A percentile compares a stretch with the other conserved stretches of the same genome.
Conservation (phyloP, 495 filamentous ascomycete species). For the Penicillium daleae region DNA sequence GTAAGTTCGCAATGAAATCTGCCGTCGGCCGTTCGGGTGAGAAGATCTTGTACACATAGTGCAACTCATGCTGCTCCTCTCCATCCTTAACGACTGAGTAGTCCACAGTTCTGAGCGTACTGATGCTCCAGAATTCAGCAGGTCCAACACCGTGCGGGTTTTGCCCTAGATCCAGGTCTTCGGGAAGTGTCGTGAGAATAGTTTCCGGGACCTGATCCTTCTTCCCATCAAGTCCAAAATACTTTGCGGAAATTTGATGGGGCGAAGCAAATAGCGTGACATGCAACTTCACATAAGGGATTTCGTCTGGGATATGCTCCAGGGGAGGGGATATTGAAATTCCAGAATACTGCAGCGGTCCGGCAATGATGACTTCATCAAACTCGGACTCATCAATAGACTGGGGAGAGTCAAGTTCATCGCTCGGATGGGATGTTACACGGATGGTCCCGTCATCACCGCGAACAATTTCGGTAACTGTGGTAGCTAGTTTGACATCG, state of each 20-base stretch:
- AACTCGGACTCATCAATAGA: conserved; percentile 51
- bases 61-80: conserved; percentile 41
- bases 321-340: conserved; percentile 59
- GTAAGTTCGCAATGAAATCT: conserved; percentile 59
- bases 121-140: conserved; percentile 86
- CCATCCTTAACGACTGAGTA: conserved; percentile 55
- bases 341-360: conserved; percentile 75
- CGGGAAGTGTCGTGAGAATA: conserved; percentile 82
- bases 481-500: conserved; percentile 66
- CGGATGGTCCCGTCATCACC: conserved; percentile 53
- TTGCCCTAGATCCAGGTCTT: conserved; percentile 52
- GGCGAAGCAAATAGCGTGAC: conserved; percentile 89
- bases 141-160: conserved; percentile 63
- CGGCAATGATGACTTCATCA: conserved; percentile 79
- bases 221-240: conserved; percentile 67
- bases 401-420: conserved; percentile 17
- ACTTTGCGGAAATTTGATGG: conserved; percentile 63
- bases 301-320: conserved; percentile 62
- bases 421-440: conserved; percentile 47
- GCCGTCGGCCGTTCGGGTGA: conserved; percentile 69
- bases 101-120: conserved; percentile 65
- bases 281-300: conserved; percentile 81
- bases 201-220: conserved; percentile 62
- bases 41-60: conserved; percentile 97
- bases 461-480: conserved; percentile 63